A percentile compares a stretch with the other conserved stretches of the same genome.
Evolutionary conservation across 345 rosid genomes (phyloP).

Genomic region (Ricinus communis): DNA sequence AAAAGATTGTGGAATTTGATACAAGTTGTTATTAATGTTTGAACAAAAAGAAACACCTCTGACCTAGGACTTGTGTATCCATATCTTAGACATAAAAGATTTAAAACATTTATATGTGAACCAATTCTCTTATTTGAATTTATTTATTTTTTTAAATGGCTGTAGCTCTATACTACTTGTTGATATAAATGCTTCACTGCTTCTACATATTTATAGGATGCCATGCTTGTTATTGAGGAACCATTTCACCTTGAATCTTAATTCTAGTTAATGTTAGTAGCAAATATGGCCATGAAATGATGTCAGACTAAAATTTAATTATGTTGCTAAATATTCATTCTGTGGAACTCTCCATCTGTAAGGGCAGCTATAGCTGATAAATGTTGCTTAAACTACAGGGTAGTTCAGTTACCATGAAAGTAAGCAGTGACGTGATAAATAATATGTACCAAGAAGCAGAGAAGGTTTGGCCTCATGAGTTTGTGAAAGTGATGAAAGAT

Average conservation of each 20-base stretch:
- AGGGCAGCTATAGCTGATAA: background rate
- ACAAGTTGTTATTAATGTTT: too few relatives aligned
- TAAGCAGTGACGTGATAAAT: slow-evolving; percentile 50
- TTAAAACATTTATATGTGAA: too few relatives aligned
- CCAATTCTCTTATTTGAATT: background rate
- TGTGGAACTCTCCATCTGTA: background rate
- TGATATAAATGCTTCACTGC: background rate
- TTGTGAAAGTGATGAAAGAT: slow-evolving; percentile 55
- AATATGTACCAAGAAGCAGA: slow-evolving; percentile 65
- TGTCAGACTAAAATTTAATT: background rate
- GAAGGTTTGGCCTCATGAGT: slow-evolving; percentile 61
- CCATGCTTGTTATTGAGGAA: background rate
- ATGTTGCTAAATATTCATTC: background rate
- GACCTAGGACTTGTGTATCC: too few relatives aligned
- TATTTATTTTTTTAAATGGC: background rate
- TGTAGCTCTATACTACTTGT: background rate
- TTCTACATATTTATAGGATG: background rate
- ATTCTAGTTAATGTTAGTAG: background rate
- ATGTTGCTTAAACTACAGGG: slow-evolving; percentile 32
- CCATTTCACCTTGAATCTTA: background rate
- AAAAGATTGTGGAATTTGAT: background rate
- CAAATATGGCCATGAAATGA: background rate
- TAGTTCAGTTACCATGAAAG: slow-evolving; percentile 68
- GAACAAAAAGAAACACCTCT: background rate
- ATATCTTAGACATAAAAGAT: too few relatives aligned